A percentile compares a stretch with the other conserved stretches of the same genome.
These are phyloP conservation scores for Salvia miltiorrhiza DNA, from an alignment of 257 asterid species.

Conservation along the genomic window DNA sequence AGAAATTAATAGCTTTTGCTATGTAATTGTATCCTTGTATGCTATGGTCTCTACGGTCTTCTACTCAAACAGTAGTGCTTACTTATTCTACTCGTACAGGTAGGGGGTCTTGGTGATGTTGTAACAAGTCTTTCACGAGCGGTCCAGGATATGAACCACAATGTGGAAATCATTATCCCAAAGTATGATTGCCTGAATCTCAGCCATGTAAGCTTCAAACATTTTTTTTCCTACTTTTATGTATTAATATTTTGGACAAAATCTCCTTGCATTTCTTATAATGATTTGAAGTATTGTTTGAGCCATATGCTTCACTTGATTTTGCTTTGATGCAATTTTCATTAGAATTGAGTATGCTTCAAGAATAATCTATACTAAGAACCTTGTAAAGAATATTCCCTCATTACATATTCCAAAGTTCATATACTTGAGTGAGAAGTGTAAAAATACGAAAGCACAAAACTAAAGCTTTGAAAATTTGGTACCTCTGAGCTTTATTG, in stretches of 20 bases:
- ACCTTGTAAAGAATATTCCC: not conserved
- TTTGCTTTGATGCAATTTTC: slow-evolving; percentile 3
- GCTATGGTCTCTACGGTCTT: slow-evolving; percentile 4
- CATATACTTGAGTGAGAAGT: not conserved
- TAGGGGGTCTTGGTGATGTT: slow-evolving; percentile 99
- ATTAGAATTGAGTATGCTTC: slow-evolving; percentile 3
- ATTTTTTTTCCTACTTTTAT: slow-evolving; percentile 32
- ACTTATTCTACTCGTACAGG: slow-evolving; percentile 49
- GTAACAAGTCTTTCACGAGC: slow-evolving; percentile 99
- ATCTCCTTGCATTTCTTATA: slow-evolving; percentile 18
- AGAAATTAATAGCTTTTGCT: not conserved
- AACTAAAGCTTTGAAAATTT: not conserved
- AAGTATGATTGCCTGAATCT: slow-evolving; percentile 84
- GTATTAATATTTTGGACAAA: slow-evolving; percentile 20
- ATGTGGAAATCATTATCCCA: slow-evolving; percentile 83
- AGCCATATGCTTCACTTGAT: slow-evolving; percentile 3
- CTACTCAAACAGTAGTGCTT: not conserved
- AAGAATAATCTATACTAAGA: not conserved
- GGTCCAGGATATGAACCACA: slow-evolving; percentile 91
- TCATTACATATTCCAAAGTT: not conserved
- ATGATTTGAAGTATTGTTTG: slow-evolving; percentile 15
- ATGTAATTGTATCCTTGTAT: slow-evolving; percentile 6
- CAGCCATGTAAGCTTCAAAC: slow-evolving; percentile 49
- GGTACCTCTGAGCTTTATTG: slow-evolving; percentile 5
- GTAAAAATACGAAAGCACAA: not conserved